Percentiles rank a stretch among this genome's conserved stretches.
Evolutionary conservation across 2,329 filamentous ascomycete species (phyloP).

Genomic region (Fusarium coicis): DNA sequence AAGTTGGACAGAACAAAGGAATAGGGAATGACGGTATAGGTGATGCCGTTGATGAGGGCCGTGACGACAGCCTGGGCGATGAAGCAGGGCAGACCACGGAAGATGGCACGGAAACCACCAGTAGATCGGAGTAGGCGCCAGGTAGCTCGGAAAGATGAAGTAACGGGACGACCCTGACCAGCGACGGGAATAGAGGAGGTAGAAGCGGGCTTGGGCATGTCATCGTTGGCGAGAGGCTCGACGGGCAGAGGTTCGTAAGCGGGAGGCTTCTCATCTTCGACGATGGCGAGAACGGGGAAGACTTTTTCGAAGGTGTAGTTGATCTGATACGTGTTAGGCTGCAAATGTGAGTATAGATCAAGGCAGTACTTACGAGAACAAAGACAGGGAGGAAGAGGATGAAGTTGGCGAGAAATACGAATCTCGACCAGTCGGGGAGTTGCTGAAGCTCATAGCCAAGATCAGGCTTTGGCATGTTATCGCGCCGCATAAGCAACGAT

Average conservation of each 20-base stretch:
- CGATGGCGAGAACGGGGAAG: slow-evolving; percentile 65
- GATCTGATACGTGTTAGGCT: slow-evolving; percentile 47
- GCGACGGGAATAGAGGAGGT: slow-evolving; percentile 38
- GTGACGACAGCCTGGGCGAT: slow-evolving; percentile 53
- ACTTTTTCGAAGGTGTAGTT: slow-evolving; percentile 62
- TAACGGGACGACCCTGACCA: slow-evolving; percentile 49
- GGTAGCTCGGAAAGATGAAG: slow-evolving; percentile 62
- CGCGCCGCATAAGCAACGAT: slow-evolving; percentile 48
- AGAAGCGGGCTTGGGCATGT: slow-evolving; percentile 48
- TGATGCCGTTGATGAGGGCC: slow-evolving; percentile 58
- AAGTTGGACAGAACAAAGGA: slow-evolving; percentile 58
- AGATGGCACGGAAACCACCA: slow-evolving; percentile 72
- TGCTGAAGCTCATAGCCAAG: slow-evolving; percentile 5
- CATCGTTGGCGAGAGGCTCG: slow-evolving; percentile 54
- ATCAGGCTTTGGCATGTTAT: slow-evolving; percentile 37
- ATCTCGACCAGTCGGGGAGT: slow-evolving; percentile 50
- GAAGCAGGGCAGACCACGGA: slow-evolving; percentile 73
- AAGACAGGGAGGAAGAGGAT: slow-evolving; percentile 59
- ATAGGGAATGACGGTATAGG: slow-evolving; percentile 55
- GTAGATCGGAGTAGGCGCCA: slow-evolving; percentile 67
- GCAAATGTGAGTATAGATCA: background rate
- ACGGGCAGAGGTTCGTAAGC: slow-evolving; percentile 63
- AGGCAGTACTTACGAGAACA: slow-evolving; percentile 52
- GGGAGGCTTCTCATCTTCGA: slow-evolving; percentile 67
- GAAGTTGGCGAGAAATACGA: slow-evolving; percentile 53